A percentile compares a stretch with the other conserved stretches of the same genome.
Conservation (phyloP, 352 stramenopile genomes). For the Saprolegnia diclina region DNA sequence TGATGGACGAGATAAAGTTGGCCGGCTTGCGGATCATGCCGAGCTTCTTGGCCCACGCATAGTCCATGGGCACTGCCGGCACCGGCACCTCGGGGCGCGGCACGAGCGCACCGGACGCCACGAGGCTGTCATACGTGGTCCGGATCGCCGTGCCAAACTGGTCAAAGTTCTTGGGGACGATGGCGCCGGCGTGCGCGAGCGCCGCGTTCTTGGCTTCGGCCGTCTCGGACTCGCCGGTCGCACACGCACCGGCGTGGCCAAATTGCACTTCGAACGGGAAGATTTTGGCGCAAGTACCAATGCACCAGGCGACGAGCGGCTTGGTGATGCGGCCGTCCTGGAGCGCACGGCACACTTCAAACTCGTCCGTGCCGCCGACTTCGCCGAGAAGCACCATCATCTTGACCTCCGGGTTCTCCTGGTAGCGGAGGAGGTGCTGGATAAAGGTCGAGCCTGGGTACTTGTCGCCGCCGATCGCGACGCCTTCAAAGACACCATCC, state of each 20-base stretch:
- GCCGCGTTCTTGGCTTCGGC: conserved; percentile 92
- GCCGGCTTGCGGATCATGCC: conserved; percentile 94
- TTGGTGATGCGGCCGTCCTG: conserved; percentile 93
- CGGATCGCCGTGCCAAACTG: conserved; percentile 91
- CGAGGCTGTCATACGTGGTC: conserved; percentile 83
- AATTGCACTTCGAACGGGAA: conserved; percentile 98
- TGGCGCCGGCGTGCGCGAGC: conserved; percentile 81
- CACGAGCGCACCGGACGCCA: conserved; percentile 72
- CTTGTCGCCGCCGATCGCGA: conserved; percentile 92
- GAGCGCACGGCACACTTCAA: conserved; percentile 91
- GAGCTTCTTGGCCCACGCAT: conserved; percentile 94
- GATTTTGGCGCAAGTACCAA: conserved; percentile 95
- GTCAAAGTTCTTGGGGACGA: conserved; percentile 93
- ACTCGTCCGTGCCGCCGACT: conserved; percentile 95
- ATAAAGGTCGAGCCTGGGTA: conserved; percentile 96
- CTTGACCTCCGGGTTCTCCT: conserved; percentile 92
- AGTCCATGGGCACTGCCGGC: conserved; percentile 96
- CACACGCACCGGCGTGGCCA: conserved; percentile 92
- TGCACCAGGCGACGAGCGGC: conserved; percentile 97
- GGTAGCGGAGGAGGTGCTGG: conserved; percentile 94
- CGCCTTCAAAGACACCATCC: conserved; percentile 94
- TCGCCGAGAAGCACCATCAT: conserved; percentile 96
- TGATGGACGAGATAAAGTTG: conserved; percentile 98
- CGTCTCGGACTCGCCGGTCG: conserved; percentile 90
- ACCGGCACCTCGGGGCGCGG: conserved; percentile 84